Percentiles rank a stretch among this genome's conserved stretches.
These are phyloP conservation scores for Tricholoma furcatifolium DNA, from an alignment of 768 basidiomycete species.

Conservation along the genomic window DNA sequence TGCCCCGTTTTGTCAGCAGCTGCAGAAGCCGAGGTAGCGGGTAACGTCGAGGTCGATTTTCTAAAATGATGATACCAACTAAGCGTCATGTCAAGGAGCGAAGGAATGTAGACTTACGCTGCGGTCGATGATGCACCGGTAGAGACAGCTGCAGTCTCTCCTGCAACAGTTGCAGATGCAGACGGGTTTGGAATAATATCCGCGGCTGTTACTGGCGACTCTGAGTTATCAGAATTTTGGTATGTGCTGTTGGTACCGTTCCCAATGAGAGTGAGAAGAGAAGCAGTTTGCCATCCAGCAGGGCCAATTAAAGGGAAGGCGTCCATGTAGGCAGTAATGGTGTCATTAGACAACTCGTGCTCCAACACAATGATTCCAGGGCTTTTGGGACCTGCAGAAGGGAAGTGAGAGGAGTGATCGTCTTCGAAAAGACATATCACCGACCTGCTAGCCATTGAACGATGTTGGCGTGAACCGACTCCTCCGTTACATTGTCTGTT, in stretches of 20 bases:
- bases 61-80: background rate
- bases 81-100: background rate
- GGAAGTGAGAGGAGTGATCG: background rate
- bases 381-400: constrained; percentile 52
- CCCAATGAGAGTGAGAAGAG: constrained; percentile 46
- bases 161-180: background rate
- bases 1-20: background rate
- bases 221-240: constrained; percentile 42
- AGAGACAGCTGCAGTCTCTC: background rate
- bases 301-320: constrained; percentile 61
- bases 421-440: constrained; percentile 7
- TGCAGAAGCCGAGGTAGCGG: background rate
- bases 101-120: background rate
- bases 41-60: background rate
- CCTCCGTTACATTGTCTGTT: constrained; percentile 38
- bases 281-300: constrained; percentile 71
- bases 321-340: constrained; percentile 66
- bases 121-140: background rate
- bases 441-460: constrained; percentile 55
- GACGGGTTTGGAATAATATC: constrained; percentile 20
- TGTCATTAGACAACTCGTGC: constrained; percentile 68
- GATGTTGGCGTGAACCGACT: constrained; percentile 48
- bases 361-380: constrained; percentile 84
- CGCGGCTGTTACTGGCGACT: constrained; percentile 27
- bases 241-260: constrained; percentile 32